Evolutionary conservation across 306 rosid species (phyloP).

Genomic region (Pyrus pyrifolia): DNA sequence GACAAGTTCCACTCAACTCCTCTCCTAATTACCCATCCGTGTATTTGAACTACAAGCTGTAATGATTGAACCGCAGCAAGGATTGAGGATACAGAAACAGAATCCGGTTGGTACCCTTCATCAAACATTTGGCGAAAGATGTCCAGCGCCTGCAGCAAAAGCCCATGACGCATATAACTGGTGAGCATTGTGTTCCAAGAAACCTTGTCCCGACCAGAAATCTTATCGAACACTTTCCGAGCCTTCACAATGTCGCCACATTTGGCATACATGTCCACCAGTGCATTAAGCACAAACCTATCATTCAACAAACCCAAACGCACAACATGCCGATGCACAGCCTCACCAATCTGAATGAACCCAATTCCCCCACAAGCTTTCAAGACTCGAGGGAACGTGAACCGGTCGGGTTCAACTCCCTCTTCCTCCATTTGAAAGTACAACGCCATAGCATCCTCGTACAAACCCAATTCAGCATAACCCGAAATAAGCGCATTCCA

Average conservation of each 20-base stretch:
- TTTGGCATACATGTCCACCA: constrained; percentile 83
- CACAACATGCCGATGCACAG: constrained; percentile 58
- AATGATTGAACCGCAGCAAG: constrained; percentile 33
- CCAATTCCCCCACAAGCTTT: constrained; percentile 84
- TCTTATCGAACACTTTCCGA: constrained; percentile 48
- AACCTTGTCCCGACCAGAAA: constrained; percentile 47
- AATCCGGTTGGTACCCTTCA: constrained; percentile 54
- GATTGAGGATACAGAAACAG: constrained; percentile 49
- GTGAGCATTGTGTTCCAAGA: constrained; percentile 89
- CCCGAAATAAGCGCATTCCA: constrained; percentile 92
- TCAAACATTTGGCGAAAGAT: constrained; percentile 47
- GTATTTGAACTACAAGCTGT: constrained; percentile 50
- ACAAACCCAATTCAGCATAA: constrained; percentile 50
- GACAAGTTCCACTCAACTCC: constrained; percentile 65
- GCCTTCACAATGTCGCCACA: constrained; percentile 92
- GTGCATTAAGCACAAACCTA: constrained; percentile 70
- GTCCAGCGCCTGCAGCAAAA: constrained; percentile 46
- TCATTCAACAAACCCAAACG: constrained; percentile 53
- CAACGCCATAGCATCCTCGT: constrained; percentile 78
- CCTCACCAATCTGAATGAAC: constrained; percentile 67
- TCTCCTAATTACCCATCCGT: constrained; percentile 64
- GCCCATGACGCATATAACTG: constrained; percentile 60
- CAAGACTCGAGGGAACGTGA: constrained; percentile 71
- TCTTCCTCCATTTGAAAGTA: constrained; percentile 93
- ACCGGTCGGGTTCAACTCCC: constrained; percentile 60